A percentile compares a stretch with the other conserved stretches of the same genome.
Evolutionary conservation across 2,329 filamentous ascomycete species (phyloP).

Genomic region (Ophiostoma quercus): DNA sequence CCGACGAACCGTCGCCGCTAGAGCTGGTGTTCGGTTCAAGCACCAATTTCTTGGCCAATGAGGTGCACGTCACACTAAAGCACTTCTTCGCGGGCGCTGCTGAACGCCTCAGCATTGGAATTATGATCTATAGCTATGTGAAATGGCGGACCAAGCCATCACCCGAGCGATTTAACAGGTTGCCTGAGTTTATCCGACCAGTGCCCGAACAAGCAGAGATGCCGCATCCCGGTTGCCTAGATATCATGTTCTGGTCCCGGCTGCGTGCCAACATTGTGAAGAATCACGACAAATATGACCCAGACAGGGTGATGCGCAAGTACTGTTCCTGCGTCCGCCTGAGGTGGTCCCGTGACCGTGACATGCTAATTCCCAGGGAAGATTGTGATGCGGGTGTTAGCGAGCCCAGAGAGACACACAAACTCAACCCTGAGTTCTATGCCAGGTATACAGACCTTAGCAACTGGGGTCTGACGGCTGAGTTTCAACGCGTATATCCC

Average conservation of each 20-base stretch:
- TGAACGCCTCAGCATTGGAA: slow-evolving; percentile 16
- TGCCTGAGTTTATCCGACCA: slow-evolving; percentile 16
- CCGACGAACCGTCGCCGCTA: slow-evolving; percentile 17
- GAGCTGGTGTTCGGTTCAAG: slow-evolving; percentile 16
- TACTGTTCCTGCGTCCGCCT: slow-evolving; percentile 17
- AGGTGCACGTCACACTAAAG: slow-evolving; percentile 15
- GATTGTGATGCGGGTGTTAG: not conserved
- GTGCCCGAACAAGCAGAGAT: slow-evolving; percentile 8
- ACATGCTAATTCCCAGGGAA: not conserved
- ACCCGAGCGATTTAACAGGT: not conserved
- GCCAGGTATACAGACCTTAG: slow-evolving; percentile 6
- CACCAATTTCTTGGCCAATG: slow-evolving; percentile 18
- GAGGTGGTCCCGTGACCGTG: slow-evolving; percentile 15
- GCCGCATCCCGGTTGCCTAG: slow-evolving; percentile 17
- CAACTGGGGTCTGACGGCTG: slow-evolving; percentile 18
- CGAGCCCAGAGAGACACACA: not conserved
- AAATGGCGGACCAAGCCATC: slow-evolving; percentile 22
- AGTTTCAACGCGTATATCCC: slow-evolving; percentile 16
- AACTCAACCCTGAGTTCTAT: slow-evolving; percentile 16
- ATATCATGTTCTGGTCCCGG: slow-evolving; percentile 15
- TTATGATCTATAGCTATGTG: slow-evolving; percentile 16
- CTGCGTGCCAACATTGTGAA: slow-evolving; percentile 15
- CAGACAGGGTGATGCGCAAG: slow-evolving; percentile 15
- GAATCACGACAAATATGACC: slow-evolving; percentile 11
- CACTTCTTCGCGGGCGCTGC: not conserved